Base-by-base conservation (phyloP, 805 yeast species). In the Candida qinlingensis region DNA sequence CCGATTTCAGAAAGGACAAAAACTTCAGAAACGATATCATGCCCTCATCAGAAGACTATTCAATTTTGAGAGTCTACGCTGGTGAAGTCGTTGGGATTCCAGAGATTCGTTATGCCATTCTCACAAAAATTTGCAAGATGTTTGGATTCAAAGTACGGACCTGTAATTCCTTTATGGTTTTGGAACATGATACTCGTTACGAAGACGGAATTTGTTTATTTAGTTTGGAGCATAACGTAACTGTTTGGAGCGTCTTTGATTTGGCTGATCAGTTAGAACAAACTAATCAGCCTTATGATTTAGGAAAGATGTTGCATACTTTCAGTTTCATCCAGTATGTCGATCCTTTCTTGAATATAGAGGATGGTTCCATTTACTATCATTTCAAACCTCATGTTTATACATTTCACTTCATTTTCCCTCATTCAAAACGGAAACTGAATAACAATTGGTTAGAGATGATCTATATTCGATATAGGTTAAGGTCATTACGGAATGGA, bases 31-130 rank as follows among this genome's bases (percentile, higher is more conserved):
- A 37, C 19, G 49, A 42, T 42, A 42, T 46, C 31, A 46, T 46
- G 49, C 49, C 49, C 11, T 46, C 49, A 9, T 37, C 49, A 25
- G 49, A 46, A 19, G 51, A 48, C 30, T 42, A 48, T 33, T 48
- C 51, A 27, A 41, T 48, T 8, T 29, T 48, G 4, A 42, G 51
- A 27, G 48, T 45, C 11, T 48, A 48, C 30, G 48, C 51, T 3
- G 44, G 47, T 35, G 51, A 48, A 39, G 48, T 45, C 10, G 35
- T 39, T 7, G 51, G 51, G 2, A 39, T 48, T 7, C 41, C 48
- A 8, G 47, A 39, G 42, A 41, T 48, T 3, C 41, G 45, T 12
- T 41, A 44, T 37, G 39, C 51, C 12, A 48, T 48, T 11, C 41
- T 48, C 6, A 44, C 44, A 30, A 46, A 42, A 36, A 41, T 46